Conservation (phyloP, 2,329 filamentous ascomycete species). For the Lecanicillium sp. region DNA sequence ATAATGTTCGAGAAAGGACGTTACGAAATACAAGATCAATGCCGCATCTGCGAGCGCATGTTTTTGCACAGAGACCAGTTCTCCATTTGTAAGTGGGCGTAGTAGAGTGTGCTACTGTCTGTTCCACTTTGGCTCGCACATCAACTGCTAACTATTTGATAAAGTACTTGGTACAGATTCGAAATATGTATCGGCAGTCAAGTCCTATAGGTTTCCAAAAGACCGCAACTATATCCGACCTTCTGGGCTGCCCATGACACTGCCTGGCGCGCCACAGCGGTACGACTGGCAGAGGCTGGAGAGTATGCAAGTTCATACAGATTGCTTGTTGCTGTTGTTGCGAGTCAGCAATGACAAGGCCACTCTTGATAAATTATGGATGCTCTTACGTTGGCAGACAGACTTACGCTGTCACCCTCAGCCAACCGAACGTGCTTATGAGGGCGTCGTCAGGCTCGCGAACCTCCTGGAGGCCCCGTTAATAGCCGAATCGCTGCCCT, state of each 20-base stretch:
- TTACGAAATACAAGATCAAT: neutral
- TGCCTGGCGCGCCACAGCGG: neutral
- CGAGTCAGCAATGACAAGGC: neutral
- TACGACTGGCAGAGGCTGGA: neutral
- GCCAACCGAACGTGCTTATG: neutral
- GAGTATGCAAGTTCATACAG: neutral
- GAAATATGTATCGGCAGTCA: neutral
- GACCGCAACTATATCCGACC: neutral
- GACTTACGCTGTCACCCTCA: neutral
- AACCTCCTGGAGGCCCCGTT: neutral
- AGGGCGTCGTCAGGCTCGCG: neutral
- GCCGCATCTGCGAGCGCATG: neutral
- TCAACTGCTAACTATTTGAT: too few relatives aligned
- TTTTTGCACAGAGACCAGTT: neutral
- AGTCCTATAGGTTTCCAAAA: neutral
- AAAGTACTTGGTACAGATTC: neutral
- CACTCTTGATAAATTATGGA: neutral
- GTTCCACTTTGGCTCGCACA: too few relatives aligned
- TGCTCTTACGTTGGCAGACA: neutral
- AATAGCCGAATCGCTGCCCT: neutral
- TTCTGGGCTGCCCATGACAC: neutral
- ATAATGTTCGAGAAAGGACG: neutral
- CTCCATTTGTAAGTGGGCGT: neutral
- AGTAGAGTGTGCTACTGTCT: neutral
- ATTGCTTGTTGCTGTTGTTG: neutral